Evolutionary conservation across 306 rosid species (phyloP), one percentile per base, ranked within the genome.

Genomic region (Aeschynomene evenia): DNA sequence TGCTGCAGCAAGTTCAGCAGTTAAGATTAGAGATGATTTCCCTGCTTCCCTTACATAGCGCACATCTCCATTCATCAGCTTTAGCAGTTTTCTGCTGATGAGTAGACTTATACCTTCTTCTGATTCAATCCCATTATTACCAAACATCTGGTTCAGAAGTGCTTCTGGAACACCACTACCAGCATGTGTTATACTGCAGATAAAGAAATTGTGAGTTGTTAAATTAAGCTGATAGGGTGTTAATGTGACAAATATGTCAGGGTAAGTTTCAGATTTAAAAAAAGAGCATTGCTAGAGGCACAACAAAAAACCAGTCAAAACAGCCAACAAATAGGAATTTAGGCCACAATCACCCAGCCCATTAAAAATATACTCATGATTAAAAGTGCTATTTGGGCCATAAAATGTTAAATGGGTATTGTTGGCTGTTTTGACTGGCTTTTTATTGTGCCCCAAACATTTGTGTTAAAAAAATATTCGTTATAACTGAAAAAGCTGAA

Each of bases 31-130:
- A 67, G 85, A 84, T 2, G 95, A 78, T 67, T 70, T 90, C n/a
- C 88, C 95, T 15, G 79, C 95, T 87, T 91, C 96, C 72, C 86
- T 84, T 45, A 94, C 77, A 78, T 89, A 91, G 34, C 81, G 86
- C 14, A 91, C 89, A 46, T 89, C 97, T 42, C 99, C 99, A 66
- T 83, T 88, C 97, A 94, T 94, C 20, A 88, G 91, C 81, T 87
- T 87, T 79, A 91, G 81, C 52, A 94, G 84, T 70, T 87, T 91
- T 70, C 96, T 81, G 76, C 99, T 85, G 67, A 94, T 83, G 33
- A 91, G 83, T 13, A 94, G 83, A 83, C 95, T 84, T 28, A 84
- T 54, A 37, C 97, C 97, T 60, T 91, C 98, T 26, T 94, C 98
- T 0, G 92, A 88, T 39, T 86, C 77, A 9, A 82, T 69, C 10